Conservation (phyloP, 139 green algal genomes). For the Pseudopediastrum boryanum region DNA sequence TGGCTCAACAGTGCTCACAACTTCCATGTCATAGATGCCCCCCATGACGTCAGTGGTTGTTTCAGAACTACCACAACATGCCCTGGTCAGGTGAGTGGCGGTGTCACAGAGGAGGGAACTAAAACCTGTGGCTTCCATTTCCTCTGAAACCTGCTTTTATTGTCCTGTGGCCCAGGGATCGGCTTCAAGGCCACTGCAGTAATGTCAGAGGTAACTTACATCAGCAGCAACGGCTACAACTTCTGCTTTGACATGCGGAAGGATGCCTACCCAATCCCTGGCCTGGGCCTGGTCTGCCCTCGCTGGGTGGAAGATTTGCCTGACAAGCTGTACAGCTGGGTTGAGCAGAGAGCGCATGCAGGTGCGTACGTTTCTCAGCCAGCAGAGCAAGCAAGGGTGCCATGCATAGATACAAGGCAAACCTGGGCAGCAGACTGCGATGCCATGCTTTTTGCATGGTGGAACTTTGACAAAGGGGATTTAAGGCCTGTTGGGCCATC, state of each 20-base stretch:
- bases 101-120: background rate
- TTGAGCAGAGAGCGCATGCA: background rate
- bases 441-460: too few species aligned
- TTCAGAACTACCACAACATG: background rate
- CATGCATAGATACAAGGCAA: too few species aligned
- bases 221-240: background rate
- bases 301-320: slow-evolving; percentile 7
- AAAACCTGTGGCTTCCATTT: background rate
- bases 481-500: too few species aligned
- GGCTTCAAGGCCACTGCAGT: slow-evolving; percentile 30
- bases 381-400: too few species aligned
- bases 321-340: background rate
- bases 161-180: too few species aligned
- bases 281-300: slow-evolving; percentile 20
- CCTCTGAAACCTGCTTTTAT: too few species aligned
- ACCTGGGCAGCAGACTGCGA: background rate
- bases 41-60: background rate
- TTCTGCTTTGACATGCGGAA: slow-evolving; percentile 28
- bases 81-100: background rate
- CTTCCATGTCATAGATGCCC: background rate
- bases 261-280: background rate
- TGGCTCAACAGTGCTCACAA: background rate
- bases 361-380: too few species aligned
- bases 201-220: slow-evolving; percentile 7
- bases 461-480: too few species aligned